Evolutionary conservation across 768 basidiomycete species (phyloP), one percentile per base, ranked within the genome.

Genomic region (Tulasnella calospora): DNA sequence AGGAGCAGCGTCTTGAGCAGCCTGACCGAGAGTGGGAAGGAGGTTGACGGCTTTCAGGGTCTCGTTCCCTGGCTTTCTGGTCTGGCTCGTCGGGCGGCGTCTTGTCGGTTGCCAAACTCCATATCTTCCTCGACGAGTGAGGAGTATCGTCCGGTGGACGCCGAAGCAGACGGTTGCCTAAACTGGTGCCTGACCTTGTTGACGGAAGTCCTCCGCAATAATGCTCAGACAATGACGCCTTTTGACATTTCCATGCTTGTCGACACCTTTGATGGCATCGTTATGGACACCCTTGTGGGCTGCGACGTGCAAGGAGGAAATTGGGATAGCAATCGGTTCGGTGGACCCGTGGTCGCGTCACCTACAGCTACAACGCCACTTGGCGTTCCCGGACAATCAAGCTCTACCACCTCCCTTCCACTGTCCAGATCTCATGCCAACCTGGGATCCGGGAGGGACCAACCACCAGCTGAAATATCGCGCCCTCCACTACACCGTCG

Each of bases 21-120:
- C 67, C 44, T 78, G 7, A 71, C 69, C 10, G 70, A 44, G 17
- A 44, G 51, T 19, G 77, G 41, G 19, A 78, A 57, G 69, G 77
- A 78, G 41, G 71, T 78, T 21, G 70, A 78, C 41, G 77, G 77
- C n/a, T 41, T 78, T 30, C 69, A 73, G 35, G 70, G 71, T 3
- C 69, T 78, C 19, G 44, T 78, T 35, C 27, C 69, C 17, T 71
- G 40, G 33, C 30, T 78, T 19, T 71, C 44, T 5, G 69, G 36
- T 8, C 44, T 67, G 40, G 69, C 77, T 44, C 36, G 41, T 44
- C 69, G 55, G 27, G 69, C 71, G 9, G 17, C 77, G 70, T 71
- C 41, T 47, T 57, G 41, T 33, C 77, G 69, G 19, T 17, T 51
- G n/a, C 75, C 23, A 44, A 40, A 21, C 41, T 40, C 36, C 27